Base-by-base conservation (phyloP, 1,284 basidiomycete genomes). In the Leccinum pachyderme region DNA sequence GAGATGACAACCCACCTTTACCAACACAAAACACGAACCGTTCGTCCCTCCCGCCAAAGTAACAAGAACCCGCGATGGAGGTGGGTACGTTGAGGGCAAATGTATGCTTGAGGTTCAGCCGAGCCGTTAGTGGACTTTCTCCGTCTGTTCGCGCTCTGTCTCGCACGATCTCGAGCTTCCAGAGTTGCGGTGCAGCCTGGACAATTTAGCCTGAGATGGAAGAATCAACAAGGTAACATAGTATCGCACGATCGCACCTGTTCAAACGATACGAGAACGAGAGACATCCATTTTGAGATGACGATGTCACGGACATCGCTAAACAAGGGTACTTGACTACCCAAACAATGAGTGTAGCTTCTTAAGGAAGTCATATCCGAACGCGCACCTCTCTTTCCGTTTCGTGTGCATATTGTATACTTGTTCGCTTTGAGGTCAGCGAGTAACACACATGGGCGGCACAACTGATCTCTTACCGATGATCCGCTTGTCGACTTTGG, bases 301-400 rank as follows among this genome's bases (percentile, higher is more conserved):
- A 84, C 85, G 49, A 91, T 83, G 62, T 90, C 85, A 44, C 86
- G 82, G 39, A 91, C 86, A 54, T 91, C 87, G 57, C 90, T 85
- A 15, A 89, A 72, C 13, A 91, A 80, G 2, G 89, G 89, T 0
- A 87, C 87, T 70, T 87, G 84, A 62, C 89, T 90, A 33, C 22
- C 41, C 22, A 28, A 25, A 11, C 7, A 5, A 15, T 60, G 22
- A 46, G 22, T 11, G 37, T 18, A 12, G 5, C 13, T 24, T 2
- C 31, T 24, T 13, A 31, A n/a, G 39, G 12, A 24, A 9, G 18
- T 7, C 0, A 5, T 12, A 27, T 27, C 7, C 13, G 24, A 18
- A 46, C 78, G 29, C 58, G 7, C 22, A 90, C 89, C 81, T 86
- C 69, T 91, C 89, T 47, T 85, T 78, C 55, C 80, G 76, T 59